These are phyloP conservation scores for Epichloe elymi DNA, from an alignment of 2,329 filamentous ascomycete species.

Conservation along the genomic window DNA sequence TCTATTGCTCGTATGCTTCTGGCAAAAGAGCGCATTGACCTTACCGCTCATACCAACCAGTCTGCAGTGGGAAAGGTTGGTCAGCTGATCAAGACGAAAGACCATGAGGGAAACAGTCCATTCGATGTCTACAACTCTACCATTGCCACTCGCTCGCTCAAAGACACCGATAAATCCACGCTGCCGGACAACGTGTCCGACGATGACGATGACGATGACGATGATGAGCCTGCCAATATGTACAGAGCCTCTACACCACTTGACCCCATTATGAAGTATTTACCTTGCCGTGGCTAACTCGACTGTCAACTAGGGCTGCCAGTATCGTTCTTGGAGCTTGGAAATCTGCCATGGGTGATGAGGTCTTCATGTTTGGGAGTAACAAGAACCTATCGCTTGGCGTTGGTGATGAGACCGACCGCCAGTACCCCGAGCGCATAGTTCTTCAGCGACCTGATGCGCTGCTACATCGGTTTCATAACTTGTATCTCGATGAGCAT, in stretches of 20 bases:
- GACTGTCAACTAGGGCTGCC: slow-evolving; percentile 7
- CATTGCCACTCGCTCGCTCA: slow-evolving; percentile 63
- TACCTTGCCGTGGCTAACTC: neutral
- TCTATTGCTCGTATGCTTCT: slow-evolving; percentile 74
- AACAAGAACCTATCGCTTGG: slow-evolving; percentile 91
- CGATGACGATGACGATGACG: slow-evolving; percentile 41
- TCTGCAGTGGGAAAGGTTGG: slow-evolving; percentile 49
- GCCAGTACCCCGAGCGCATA: slow-evolving; percentile 83
- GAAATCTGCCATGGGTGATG: slow-evolving; percentile 46
- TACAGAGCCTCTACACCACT: slow-evolving; percentile 12
- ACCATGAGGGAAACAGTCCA: slow-evolving; percentile 85
- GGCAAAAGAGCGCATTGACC: slow-evolving; percentile 58
- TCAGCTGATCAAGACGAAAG: slow-evolving; percentile 85
- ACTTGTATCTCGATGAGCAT: slow-evolving; percentile 46
- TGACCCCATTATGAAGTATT: neutral
- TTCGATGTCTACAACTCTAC: slow-evolving; percentile 87
- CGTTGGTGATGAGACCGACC: slow-evolving; percentile 89
- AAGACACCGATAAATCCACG: slow-evolving; percentile 32
- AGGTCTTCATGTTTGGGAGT: slow-evolving; percentile 87
- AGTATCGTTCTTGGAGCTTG: slow-evolving; percentile 9
- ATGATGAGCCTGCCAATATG: slow-evolving; percentile 14
- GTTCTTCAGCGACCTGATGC: slow-evolving; percentile 63
- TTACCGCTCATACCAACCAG: slow-evolving; percentile 41
- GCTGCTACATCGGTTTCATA: slow-evolving; percentile 59
- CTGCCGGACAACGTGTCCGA: slow-evolving; percentile 40